These are phyloP conservation scores for Bothriochloa decipiens DNA, from an alignment of 176 grass and related monocot species.

Conservation along the genomic window DNA sequence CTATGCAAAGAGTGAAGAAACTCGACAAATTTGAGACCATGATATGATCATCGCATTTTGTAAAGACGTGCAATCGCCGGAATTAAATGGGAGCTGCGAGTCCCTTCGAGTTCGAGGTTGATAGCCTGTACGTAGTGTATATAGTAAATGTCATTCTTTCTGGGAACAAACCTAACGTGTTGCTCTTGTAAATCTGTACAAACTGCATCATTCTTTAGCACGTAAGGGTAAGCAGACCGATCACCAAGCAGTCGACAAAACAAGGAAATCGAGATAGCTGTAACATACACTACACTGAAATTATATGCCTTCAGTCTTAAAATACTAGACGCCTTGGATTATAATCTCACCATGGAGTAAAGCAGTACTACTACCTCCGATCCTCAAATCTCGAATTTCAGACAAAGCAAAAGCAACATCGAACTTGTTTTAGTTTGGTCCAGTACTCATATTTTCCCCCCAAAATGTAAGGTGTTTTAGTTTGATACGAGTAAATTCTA, in stretches of 20 bases:
- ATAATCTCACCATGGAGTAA: too few relatives aligned
- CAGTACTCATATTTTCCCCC: too few relatives aligned
- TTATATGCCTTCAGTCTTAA: not conserved
- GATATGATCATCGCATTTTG: constrained; percentile 43
- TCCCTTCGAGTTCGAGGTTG: constrained; percentile 19
- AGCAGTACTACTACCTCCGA: not conserved
- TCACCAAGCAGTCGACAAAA: not conserved
- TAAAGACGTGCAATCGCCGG: not conserved
- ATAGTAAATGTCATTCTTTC: constrained; percentile 43
- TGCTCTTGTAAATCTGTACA: constrained; percentile 42
- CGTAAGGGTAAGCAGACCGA: constrained; percentile 1
- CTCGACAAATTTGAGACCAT: constrained; percentile 91
- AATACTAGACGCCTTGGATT: not conserved
- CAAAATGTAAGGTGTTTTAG: too few relatives aligned
- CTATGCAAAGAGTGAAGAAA: constrained; percentile 81
- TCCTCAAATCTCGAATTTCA: not conserved
- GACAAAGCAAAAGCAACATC: not conserved
- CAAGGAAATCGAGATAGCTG: not conserved
- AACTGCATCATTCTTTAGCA: constrained; percentile 36
- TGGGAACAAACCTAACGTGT: not conserved
- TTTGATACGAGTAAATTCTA: not conserved
- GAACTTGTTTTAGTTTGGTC: not conserved
- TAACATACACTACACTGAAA: not conserved
- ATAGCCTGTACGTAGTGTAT: constrained; percentile 18
- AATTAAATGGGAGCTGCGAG: constrained; percentile 3